Evolutionary conservation across 169 alveolate genomes (phyloP).

Genomic region (Toxoplasma gondii): DNA sequence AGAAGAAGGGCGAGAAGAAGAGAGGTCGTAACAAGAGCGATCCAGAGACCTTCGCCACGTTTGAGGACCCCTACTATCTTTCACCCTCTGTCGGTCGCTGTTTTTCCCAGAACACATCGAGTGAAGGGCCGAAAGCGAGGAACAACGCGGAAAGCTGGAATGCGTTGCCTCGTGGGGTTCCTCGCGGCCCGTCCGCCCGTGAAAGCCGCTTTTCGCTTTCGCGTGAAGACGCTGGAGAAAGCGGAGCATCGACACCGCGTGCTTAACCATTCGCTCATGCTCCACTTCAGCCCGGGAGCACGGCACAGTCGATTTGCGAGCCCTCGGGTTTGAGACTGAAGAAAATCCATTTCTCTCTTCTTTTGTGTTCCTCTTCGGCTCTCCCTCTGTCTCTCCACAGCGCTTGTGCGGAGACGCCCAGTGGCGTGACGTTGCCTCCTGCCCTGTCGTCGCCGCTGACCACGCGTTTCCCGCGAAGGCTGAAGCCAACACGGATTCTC

Average conservation of each 20-base stretch:
- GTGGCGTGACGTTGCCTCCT: neutral
- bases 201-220: neutral
- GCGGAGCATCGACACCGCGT: neutral
- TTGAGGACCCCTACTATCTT: no score
- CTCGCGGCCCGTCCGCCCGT: neutral
- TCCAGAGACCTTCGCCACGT: no score
- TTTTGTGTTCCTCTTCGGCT: neutral
- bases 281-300: neutral
- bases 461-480: no score
- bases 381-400: neutral
- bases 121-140: no score
- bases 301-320: neutral
- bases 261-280: neutral
- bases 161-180: no score
- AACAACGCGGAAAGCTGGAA: no score
- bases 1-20: no score
- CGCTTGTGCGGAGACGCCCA: neutral
- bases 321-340: neutral
- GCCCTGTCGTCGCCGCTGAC: no score
- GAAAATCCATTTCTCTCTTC: neutral
- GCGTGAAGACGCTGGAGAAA: neutral
- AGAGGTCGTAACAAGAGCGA: no score
- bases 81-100: no score
- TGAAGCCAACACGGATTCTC: neutral
- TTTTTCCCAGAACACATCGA: no score